Evolutionary conservation across 257 asterid genomes (phyloP).

Genomic region (Ilex aquifolium): DNA sequence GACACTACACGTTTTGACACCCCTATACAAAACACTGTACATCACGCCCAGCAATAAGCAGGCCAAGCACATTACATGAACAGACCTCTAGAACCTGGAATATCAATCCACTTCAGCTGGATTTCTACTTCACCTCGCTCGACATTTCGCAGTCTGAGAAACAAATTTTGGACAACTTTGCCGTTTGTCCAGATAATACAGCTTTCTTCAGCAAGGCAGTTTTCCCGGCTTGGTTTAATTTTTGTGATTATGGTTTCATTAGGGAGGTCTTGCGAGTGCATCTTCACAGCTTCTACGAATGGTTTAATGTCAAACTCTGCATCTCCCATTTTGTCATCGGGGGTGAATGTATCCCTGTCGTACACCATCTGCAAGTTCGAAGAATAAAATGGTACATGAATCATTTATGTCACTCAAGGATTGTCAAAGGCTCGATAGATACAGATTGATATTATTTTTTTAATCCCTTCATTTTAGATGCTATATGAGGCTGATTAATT

Average conservation of each 20-base stretch:
- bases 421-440: too few species aligned
- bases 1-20: too few species aligned
- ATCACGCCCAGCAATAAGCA: too few species aligned
- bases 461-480: too few species aligned
- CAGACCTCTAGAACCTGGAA: slow-evolving; percentile 35
- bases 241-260: slow-evolving; percentile 41
- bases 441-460: too few species aligned
- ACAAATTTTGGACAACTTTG: slow-evolving; percentile 43
- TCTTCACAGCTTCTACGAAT: background rate
- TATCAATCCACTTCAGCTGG: slow-evolving; percentile 58
- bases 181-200: slow-evolving; percentile 44
- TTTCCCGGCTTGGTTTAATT: slow-evolving; percentile 31
- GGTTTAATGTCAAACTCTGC: slow-evolving; percentile 5
- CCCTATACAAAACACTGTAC: too few species aligned
- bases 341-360: slow-evolving; percentile 11
- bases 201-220: slow-evolving; percentile 52
- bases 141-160: slow-evolving; percentile 47
- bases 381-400: too few species aligned
- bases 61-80: background rate
- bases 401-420: too few species aligned
- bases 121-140: slow-evolving; percentile 63
- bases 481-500: too few species aligned
- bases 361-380: slow-evolving; percentile 7
- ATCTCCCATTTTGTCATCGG: slow-evolving; percentile 15
- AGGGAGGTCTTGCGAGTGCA: background rate